These are phyloP conservation scores for Solanum appendiculatum DNA, from an alignment of 257 asterid genomes.

Conservation along the genomic window DNA sequence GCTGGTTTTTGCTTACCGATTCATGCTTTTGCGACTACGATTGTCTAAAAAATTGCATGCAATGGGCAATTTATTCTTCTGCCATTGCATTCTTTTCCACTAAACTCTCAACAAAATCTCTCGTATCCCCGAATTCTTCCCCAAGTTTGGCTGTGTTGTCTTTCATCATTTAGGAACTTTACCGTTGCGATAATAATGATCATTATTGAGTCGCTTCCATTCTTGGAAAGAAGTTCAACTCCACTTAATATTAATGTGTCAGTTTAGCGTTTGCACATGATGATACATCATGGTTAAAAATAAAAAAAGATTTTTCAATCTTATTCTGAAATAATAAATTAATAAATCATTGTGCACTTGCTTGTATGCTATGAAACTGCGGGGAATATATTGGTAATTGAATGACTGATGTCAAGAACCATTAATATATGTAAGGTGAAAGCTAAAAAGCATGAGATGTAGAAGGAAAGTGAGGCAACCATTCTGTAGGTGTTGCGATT, in stretches of 20 bases:
- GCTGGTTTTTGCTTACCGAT: background rate
- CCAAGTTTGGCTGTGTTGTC: background rate
- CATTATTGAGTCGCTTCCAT: background rate
- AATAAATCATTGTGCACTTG: background rate
- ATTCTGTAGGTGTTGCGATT: background rate
- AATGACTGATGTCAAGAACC: background rate
- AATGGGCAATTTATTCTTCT: background rate
- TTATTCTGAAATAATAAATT: too few species aligned
- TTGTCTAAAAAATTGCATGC: background rate
- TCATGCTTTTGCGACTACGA: background rate
- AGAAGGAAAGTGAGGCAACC: background rate
- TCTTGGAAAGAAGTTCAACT: background rate
- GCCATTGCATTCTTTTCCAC: background rate
- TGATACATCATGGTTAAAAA: background rate
- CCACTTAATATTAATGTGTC: background rate
- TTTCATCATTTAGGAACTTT: background rate
- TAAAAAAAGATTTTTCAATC: background rate
- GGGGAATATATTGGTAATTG: background rate
- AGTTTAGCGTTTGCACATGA: background rate
- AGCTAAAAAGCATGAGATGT: background rate
- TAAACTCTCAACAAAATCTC: background rate
- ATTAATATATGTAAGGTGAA: background rate
- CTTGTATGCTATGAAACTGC: background rate
- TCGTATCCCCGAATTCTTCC: background rate
- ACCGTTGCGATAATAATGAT: background rate